phyloP scores from a whole-genome alignment of 192 early-diverging fungal genomes.

The Nowakowskiella sp. region DNA sequence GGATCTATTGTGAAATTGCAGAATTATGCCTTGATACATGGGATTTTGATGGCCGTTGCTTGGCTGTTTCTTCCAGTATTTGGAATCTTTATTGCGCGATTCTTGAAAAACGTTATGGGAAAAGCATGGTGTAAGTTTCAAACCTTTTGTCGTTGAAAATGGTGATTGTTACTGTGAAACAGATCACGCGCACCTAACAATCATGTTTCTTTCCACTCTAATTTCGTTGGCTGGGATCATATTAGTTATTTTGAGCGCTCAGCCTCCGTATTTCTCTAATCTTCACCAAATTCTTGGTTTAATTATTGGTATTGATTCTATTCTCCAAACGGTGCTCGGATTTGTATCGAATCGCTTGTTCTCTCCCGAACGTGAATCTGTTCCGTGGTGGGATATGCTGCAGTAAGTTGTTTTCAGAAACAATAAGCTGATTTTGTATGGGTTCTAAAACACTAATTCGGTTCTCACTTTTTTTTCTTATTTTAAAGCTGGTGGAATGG shows the following conservation, averaged over 20 bases:
- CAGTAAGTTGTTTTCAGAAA: too few species aligned
- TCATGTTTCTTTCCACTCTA: slow-evolving; percentile 17
- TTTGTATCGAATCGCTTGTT: slow-evolving; percentile 19
- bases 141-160: too few species aligned
- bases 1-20: too few species aligned
- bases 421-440: too few species aligned
- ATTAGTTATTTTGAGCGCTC: slow-evolving; percentile 17
- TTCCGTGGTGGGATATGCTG: slow-evolving; percentile 23
- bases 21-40: too few species aligned
- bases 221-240: slow-evolving; percentile 14
- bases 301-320: not conserved
- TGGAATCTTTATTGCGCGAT: slow-evolving; percentile 33
- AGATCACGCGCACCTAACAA: too few species aligned
- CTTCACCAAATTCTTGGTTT: slow-evolving; percentile 12
- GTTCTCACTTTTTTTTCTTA: too few species aligned
- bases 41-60: slow-evolving; percentile 21
- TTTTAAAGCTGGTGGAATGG: slow-evolving; percentile 35
- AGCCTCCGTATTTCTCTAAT: not conserved
- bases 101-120: slow-evolving; percentile 25
- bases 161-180: too few species aligned
- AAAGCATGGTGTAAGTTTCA: slow-evolving; percentile 28
- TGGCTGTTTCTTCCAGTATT: slow-evolving; percentile 19
- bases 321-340: slow-evolving; percentile 23
- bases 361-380: slow-evolving; percentile 3
- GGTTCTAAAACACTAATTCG: too few species aligned